These are phyloP conservation scores for Xylaria sp. DNA, from an alignment of 2,329 filamentous ascomycete species.

Conservation along the genomic window DNA sequence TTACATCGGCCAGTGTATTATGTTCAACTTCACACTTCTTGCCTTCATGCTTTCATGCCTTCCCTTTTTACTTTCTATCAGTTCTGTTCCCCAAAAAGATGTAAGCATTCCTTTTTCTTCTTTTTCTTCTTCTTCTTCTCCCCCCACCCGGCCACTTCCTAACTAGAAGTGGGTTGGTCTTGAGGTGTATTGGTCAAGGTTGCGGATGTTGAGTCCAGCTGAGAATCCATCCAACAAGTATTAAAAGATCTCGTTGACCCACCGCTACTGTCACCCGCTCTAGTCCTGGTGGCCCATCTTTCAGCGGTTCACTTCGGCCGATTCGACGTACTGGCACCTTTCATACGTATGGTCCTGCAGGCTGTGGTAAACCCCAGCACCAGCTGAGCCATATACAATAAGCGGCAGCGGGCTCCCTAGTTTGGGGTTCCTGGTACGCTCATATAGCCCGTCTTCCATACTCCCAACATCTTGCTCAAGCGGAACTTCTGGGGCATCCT, in stretches of 20 bases:
- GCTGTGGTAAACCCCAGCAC: background rate
- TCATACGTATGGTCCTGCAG: conserved; percentile 7
- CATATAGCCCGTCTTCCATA: background rate
- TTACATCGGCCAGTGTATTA: conserved; percentile 25
- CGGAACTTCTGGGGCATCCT: background rate
- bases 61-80: background rate
- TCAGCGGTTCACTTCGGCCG: conserved; percentile 23
- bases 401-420: conserved; percentile 2
- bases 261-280: conserved; percentile 28
- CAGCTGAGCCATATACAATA: conserved; percentile 1
- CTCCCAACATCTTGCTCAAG: conserved; percentile 2
- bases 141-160: conserved; percentile 1
- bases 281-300: conserved; percentile 27
- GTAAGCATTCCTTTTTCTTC: conserved; percentile 3
- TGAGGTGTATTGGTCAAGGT: conserved; percentile 17
- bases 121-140: too few relatives aligned
- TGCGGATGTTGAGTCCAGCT: conserved; percentile 18
- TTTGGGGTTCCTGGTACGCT: background rate
- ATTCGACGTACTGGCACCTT: conserved; percentile 25
- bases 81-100: background rate
- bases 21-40: conserved; percentile 6
- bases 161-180: conserved; percentile 19
- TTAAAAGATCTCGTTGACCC: conserved; percentile 39
- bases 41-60: conserved; percentile 5
- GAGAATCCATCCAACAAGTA: conserved; percentile 29